Evolutionary conservation across 495 filamentous ascomycete genomes (phyloP), one percentile per base, ranked within the genome.

Genomic region (Aspergillus steynii): DNA sequence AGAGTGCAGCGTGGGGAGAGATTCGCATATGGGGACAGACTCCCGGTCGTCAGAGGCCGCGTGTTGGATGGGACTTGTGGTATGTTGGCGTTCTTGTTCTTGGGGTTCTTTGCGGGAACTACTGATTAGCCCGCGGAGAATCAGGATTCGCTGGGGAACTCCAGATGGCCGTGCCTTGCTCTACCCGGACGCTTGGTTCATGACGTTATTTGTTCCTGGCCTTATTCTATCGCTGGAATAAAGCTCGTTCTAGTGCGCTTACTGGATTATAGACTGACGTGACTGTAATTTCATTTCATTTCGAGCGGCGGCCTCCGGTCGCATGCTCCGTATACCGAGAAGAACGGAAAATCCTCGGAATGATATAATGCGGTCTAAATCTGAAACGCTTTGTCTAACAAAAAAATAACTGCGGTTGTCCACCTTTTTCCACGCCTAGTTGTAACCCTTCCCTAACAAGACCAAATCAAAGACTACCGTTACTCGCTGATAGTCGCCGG

Each of bases 401-500:
- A 42, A 42, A 32, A 42, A 42, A 42, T 42, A 10, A 42, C 37
- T 14, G 37, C 37, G 12, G 37, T 12, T 12, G 31, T 34, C 31
- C 31, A 7, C 5, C 4, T 50, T 55, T 50, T 63, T 45, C 45
- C 61, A 50, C 55, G 53, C 53, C 12, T 42, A 64, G 55, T 20
- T 37, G 53, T 53, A 55, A 49, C 60, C 59, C 59, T 49, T 64
- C 58, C 61, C 60, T 48, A 59, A 54, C 49, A 55, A 64, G 53
- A 46, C 3, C 25, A 4, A 28, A 46, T 75, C 56, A 80, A 60
- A 76, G 64, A 52, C 72, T 62, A 5, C 74, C 72, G 48, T 77
- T 78, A 64, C 78, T 78, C 2, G 76, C 71, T 6, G 78, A 81
- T 45, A 79, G 67, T 37, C 78, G 67, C 32, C 78, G 66, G 53